phyloP scores from a whole-genome alignment of 2,329 filamentous ascomycete species.

The Calonectria hongkongensis region DNA sequence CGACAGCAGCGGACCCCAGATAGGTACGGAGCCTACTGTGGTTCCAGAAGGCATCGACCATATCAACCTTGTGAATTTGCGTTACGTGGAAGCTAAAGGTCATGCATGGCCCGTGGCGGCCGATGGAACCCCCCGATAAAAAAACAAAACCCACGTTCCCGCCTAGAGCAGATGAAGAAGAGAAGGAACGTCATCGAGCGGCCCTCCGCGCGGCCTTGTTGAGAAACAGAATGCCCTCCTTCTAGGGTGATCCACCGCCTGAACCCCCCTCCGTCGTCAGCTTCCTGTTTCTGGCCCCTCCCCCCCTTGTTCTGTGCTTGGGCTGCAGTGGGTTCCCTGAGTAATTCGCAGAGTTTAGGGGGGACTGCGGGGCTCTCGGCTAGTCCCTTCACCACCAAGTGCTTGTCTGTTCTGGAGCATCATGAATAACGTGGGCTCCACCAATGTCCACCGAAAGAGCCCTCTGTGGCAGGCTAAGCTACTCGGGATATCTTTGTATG shows the following conservation, averaged over 20 bases:
- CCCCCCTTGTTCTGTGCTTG: constrained; percentile 1
- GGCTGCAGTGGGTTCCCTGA: background rate
- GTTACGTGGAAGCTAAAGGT: constrained; percentile 11
- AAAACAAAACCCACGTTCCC: background rate
- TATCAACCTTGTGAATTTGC: constrained; percentile 3
- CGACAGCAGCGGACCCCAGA: constrained; percentile 9
- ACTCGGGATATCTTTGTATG: constrained; percentile 6
- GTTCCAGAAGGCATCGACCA: constrained; percentile 18
- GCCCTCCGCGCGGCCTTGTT: constrained; percentile 17
- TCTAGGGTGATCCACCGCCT: background rate
- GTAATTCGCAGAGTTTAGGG: constrained; percentile 24
- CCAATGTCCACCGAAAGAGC: background rate
- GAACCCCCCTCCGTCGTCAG: constrained; percentile 11
- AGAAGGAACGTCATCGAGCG: background rate
- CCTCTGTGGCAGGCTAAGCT: background rate
- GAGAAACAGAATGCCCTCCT: constrained; percentile 1
- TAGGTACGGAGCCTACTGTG: constrained; percentile 13
- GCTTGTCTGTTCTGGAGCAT: constrained; percentile 1
- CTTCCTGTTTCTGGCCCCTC: constrained; percentile 1
- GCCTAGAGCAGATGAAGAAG: no score
- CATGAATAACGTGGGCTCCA: constrained; percentile 19
- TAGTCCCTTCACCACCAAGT: constrained; percentile 18
- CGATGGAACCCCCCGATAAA: background rate
- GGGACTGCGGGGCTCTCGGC: constrained; percentile 18
- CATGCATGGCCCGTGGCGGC: background rate